phyloP scores from a whole-genome alignment of 306 rosid genomes.

The Erythrophleum fordii region DNA sequence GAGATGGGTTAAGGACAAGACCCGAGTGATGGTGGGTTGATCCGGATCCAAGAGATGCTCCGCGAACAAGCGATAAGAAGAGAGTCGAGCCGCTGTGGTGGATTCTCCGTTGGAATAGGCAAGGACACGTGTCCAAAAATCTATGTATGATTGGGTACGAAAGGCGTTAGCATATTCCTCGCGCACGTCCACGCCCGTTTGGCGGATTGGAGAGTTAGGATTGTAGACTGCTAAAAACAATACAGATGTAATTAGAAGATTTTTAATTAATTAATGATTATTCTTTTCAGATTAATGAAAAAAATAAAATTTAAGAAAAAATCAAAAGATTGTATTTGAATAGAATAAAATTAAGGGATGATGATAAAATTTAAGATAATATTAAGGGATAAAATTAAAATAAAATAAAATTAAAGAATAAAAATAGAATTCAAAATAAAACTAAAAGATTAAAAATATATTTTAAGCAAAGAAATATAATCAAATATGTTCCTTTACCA shows the following conservation, averaged over 20 bases:
- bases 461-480: too few relatives aligned
- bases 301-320: too few relatives aligned
- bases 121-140: constrained; percentile 80
- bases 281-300: too few relatives aligned
- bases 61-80: constrained; percentile 74
- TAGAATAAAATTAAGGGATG: too few relatives aligned
- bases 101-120: constrained; percentile 43
- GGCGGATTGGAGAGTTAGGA: constrained; percentile 1
- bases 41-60: constrained; percentile 79
- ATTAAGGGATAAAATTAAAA: too few relatives aligned
- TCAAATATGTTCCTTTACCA: neutral
- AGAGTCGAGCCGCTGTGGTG: constrained; percentile 66
- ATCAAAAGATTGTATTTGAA: too few relatives aligned
- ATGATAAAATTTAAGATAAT: too few relatives aligned
- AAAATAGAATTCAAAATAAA: too few relatives aligned
- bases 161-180: constrained; percentile 85
- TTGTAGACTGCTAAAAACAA: constrained; percentile 30
- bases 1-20: constrained; percentile 42
- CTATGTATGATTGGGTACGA: constrained; percentile 79
- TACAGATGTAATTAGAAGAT: neutral
- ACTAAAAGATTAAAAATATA: too few relatives aligned
- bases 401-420: too few relatives aligned
- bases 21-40: constrained; percentile 48
- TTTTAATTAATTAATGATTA: neutral
- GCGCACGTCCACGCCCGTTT: constrained; percentile 51